These are phyloP conservation scores for Xerocomus spinulosus DNA, from an alignment of 768 basidiomycete genomes.

Conservation along the genomic window DNA sequence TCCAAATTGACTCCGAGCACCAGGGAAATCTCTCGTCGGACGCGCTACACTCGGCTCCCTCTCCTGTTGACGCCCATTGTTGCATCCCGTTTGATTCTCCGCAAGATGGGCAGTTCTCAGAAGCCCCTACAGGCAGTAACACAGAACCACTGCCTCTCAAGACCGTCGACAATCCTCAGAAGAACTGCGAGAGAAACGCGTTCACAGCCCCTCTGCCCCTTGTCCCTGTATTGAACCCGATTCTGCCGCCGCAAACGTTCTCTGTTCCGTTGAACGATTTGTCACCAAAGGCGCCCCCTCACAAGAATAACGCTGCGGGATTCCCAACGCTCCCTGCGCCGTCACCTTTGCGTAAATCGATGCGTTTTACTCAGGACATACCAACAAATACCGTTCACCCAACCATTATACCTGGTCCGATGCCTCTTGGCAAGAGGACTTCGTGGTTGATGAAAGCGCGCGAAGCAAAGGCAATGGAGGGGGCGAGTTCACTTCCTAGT, in stretches of 20 bases:
- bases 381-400: slow-evolving; percentile 32
- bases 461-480: slow-evolving; percentile 65
- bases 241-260: slow-evolving; percentile 14
- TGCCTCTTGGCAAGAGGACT: slow-evolving; percentile 57
- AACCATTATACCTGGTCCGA: slow-evolving; percentile 33
- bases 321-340: slow-evolving; percentile 69
- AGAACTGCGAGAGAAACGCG: slow-evolving; percentile 13
- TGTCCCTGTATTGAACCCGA: slow-evolving; percentile 8
- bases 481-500: slow-evolving; percentile 30
- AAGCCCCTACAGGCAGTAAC: slow-evolving; percentile 4
- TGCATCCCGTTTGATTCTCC: slow-evolving; percentile 40
- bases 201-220: slow-evolving; percentile 23
- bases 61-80: slow-evolving; percentile 36
- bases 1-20: not conserved
- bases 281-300: slow-evolving; percentile 23
- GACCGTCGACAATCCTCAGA: slow-evolving; percentile 1
- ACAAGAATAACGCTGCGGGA: slow-evolving; percentile 40
- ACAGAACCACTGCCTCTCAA: slow-evolving; percentile 20
- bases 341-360: slow-evolving; percentile 65
- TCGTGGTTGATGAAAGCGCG: slow-evolving; percentile 80
- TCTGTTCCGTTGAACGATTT: slow-evolving; percentile 36
- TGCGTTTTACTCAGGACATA: slow-evolving; percentile 46
- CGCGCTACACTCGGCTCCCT: slow-evolving; percentile 13
- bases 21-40: slow-evolving; percentile 17
- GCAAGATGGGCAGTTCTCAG: slow-evolving; percentile 3